These are phyloP conservation scores for Diaporthe batatas DNA, from an alignment of 2,329 filamentous ascomycete genomes.

Conservation along the genomic window DNA sequence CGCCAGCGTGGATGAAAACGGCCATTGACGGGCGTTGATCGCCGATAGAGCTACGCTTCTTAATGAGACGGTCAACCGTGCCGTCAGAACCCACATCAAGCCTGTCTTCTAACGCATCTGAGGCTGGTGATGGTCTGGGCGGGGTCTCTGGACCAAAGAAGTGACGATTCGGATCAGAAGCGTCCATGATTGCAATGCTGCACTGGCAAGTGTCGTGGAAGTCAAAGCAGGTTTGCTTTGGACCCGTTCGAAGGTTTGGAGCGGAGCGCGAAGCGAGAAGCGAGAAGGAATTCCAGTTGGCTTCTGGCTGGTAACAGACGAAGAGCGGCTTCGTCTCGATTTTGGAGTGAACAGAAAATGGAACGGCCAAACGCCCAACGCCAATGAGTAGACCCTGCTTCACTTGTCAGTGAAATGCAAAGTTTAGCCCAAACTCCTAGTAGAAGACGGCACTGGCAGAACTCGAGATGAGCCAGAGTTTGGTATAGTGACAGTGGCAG, in stretches of 20 bases:
- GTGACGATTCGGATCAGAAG: background rate
- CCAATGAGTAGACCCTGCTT: background rate
- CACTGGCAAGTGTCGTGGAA: background rate
- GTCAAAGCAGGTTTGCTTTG: background rate
- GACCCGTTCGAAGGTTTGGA: background rate
- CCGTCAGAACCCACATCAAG: constrained; percentile 16
- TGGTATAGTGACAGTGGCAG: background rate
- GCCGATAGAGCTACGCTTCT: constrained; percentile 15
- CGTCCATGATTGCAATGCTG: background rate
- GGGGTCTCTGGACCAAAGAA: background rate
- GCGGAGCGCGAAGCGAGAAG: background rate
- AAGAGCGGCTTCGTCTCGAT: background rate
- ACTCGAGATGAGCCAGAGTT: background rate
- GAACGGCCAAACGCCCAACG: background rate
- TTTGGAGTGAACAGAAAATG: background rate
- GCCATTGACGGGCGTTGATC: constrained; percentile 56
- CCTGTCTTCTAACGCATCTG: background rate
- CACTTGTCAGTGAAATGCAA: background rate
- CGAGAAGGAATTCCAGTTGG: background rate
- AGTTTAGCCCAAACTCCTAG: background rate
- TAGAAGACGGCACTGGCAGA: background rate
- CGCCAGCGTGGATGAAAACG: constrained; percentile 96
- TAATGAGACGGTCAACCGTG: constrained; percentile 28
- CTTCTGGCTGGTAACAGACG: background rate
- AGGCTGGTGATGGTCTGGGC: background rate